These are phyloP conservation scores for Neurospora crassa DNA, from an alignment of 2,329 filamentous ascomycete species.

Conservation along the genomic window DNA sequence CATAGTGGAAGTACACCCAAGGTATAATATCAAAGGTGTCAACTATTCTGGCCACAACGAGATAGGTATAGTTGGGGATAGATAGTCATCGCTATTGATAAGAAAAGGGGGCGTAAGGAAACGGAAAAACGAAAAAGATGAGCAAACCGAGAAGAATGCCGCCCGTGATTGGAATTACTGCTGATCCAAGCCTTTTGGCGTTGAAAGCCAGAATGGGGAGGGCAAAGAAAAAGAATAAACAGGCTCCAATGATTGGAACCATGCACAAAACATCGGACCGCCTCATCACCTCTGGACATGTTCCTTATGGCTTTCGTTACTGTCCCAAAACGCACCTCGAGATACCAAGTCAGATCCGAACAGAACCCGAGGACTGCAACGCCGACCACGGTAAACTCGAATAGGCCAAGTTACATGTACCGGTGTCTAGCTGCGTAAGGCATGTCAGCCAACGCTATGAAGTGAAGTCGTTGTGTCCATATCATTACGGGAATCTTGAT, in stretches of 20 bases:
- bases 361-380: not conserved
- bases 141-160: no score
- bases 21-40: no score
- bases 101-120: not conserved
- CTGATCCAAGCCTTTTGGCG: no score
- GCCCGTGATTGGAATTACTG: no score
- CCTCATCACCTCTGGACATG: not conserved
- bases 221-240: not conserved
- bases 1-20: no score
- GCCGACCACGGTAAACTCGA: not conserved
- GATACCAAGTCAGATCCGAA: not conserved
- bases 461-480: not conserved
- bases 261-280: not conserved
- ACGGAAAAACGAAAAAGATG: no score
- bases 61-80: no score
- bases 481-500: not conserved
- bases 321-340: not conserved
- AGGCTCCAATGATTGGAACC: not conserved
- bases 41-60: no score
- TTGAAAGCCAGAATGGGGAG: not conserved
- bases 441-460: not conserved
- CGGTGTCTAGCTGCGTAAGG: not conserved
- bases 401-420: not conserved
- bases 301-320: not conserved
- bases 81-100: not conserved